Evolutionary conservation across 768 basidiomycete species (phyloP), one percentile per base, ranked within the genome.

Genomic region (Mycena filopes): DNA sequence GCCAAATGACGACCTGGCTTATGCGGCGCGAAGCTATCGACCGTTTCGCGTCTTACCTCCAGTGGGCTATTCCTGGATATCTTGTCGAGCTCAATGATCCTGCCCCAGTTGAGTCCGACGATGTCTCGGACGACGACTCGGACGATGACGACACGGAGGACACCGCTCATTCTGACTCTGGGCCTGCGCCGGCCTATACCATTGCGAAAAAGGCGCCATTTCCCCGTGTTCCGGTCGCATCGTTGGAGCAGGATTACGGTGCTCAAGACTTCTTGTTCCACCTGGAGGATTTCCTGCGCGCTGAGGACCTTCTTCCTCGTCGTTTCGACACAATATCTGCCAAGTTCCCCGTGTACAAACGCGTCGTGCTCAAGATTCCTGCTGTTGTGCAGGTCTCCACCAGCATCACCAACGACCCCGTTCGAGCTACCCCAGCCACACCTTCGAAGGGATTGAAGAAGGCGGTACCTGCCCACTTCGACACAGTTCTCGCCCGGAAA

Each of bases 1-100:
- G 54, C n/a, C 81, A 82, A 55, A 83, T 83, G 82, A 73, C 75
- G 0, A 40, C 31, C 1, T 80, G 76, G 76, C 68, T 82, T 0
- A 45, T 62, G 2, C 69, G 74, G 3, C 77, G 77, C 28, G 81
- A 82, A 51, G 12, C 50, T 13, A 33, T 62, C 15, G 33, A 54
- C 29, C 54, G 40, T 21, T 62, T 62, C 15, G 45, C 42, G 0
- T 16, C 28, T 3, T 62, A 54, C 21, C 60, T 61, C 10, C 60
- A 61, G 21, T 61, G 60, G 60, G 71, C 66, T 1, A 57, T 66
- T 33, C 63, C 50, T 0, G 60, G 60, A 2, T 71, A 67, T 56
- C 54, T 50, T 21, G 54, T 41, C 20, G 50, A 51, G 21, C 55
- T 49, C 31, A 33, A 38, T 25, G 21, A 38, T 7, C 50, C 41